These are phyloP conservation scores for Cladosporium sp. DNA, from an alignment of 2,329 filamentous ascomycete genomes.

Conservation along the genomic window DNA sequence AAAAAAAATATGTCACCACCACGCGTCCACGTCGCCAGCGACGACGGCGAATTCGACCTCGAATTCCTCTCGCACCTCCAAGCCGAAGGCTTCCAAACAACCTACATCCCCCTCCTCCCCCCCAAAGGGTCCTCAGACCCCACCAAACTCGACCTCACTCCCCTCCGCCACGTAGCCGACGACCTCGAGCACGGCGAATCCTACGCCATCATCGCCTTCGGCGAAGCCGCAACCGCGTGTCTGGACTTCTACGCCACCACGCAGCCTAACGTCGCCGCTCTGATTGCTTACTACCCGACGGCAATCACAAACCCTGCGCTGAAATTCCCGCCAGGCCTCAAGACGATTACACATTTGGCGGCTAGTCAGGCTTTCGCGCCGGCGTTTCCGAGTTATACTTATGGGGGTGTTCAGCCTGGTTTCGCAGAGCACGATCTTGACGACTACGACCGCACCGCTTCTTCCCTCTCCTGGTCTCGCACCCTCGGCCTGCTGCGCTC, in stretches of 20 bases:
- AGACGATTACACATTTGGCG: constrained; percentile 44
- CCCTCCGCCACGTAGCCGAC: constrained; percentile 40
- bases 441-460: constrained; percentile 43
- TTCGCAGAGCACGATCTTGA: constrained; percentile 45
- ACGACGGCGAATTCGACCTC: constrained; percentile 41
- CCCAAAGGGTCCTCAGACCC: constrained; percentile 29
- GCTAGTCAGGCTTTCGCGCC: constrained; percentile 39
- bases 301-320: constrained; percentile 38
- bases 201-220: constrained; percentile 41
- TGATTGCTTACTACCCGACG: constrained; percentile 47
- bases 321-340: constrained; percentile 37
- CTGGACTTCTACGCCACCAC: constrained; percentile 45
- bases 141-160: constrained; percentile 19
- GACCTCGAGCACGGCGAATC: constrained; percentile 38
- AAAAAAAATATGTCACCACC: constrained; percentile 18
- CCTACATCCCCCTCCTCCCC: constrained; percentile 38
- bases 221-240: constrained; percentile 41
- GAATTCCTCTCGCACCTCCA: constrained; percentile 41
- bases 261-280: constrained; percentile 40
- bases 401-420: constrained; percentile 39
- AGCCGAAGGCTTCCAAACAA: constrained; percentile 46
- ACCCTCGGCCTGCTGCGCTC: constrained; percentile 39
- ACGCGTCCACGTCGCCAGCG: constrained; percentile 26
- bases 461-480: constrained; percentile 45
- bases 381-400: constrained; percentile 42